phyloP scores from a whole-genome alignment of 148 eudicot genomes.

The Rhododendron griersonianum region DNA sequence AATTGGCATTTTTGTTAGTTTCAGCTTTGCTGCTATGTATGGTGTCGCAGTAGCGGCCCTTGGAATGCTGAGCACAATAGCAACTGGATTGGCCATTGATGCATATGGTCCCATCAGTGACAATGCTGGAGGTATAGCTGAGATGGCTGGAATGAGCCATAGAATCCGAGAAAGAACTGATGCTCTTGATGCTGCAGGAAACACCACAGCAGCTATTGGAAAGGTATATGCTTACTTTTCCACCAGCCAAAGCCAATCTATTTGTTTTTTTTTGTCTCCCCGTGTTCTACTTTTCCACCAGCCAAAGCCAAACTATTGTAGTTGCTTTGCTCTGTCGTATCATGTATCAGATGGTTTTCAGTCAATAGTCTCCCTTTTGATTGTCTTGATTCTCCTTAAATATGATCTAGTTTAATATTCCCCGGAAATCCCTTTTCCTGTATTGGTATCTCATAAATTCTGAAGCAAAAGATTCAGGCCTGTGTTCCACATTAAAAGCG shows the following conservation, averaged over 20 bases:
- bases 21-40: constrained; percentile 88
- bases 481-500: background rate
- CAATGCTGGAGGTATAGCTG: constrained; percentile 96
- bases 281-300: background rate
- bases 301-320: background rate
- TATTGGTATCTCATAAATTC: background rate
- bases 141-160: constrained; percentile 98
- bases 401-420: background rate
- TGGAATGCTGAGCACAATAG: constrained; percentile 91
- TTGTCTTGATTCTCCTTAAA: background rate
- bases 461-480: background rate
- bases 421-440: background rate
- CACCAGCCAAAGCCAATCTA: background rate
- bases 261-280: background rate
- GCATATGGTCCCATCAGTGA: constrained; percentile 97
- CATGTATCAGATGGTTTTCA: background rate
- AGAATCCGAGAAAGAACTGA: constrained; percentile 85
- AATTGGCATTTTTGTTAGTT: constrained; percentile 72
- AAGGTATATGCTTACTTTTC: constrained; percentile 42
- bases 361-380: background rate
- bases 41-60: constrained; percentile 92
- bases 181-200: constrained; percentile 97
- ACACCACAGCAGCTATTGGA: constrained; percentile 94
- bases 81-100: constrained; percentile 90
- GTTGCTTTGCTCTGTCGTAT: background rate